Evolutionary conservation across 2,329 filamentous ascomycete species (phyloP).

Genomic region (Diplodia sapinea): DNA sequence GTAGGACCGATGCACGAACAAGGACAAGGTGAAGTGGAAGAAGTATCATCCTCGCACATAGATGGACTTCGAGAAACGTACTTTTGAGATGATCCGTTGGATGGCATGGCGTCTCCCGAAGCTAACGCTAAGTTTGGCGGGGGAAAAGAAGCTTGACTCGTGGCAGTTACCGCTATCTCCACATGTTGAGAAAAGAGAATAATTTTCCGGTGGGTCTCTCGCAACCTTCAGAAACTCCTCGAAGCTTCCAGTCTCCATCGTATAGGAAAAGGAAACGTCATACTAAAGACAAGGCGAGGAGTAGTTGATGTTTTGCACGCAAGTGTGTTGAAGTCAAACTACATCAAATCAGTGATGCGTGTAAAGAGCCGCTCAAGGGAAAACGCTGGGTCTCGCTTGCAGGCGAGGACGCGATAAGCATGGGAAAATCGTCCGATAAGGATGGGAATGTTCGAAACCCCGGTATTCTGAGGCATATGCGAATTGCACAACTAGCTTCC

Average conservation of each 20-base stretch:
- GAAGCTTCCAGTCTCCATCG: background rate
- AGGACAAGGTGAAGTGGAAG: background rate
- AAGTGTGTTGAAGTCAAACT: background rate
- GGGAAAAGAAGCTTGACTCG: background rate
- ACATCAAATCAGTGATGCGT: background rate
- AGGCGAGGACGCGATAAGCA: conserved; percentile 10
- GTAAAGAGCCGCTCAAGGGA: background rate
- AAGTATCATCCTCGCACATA: background rate
- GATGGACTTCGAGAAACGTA: background rate
- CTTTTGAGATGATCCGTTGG: background rate
- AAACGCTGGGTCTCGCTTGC: conserved; percentile 6
- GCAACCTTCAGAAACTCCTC: background rate
- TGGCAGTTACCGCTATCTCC: background rate
- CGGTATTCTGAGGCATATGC: background rate
- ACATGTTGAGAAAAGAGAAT: background rate
- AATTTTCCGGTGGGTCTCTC: conserved; percentile 3
- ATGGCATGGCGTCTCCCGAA: background rate
- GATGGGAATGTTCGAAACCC: conserved; percentile 5
- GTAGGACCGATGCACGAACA: too few relatives aligned
- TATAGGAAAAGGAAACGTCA: background rate
- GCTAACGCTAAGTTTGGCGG: background rate
- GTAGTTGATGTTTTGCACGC: background rate
- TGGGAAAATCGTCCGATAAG: conserved; percentile 8
- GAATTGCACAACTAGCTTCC: background rate
- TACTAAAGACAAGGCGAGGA: background rate